A percentile compares a stretch with the other conserved stretches of the same genome.
phyloP scores from a whole-genome alignment of 2,329 filamentous ascomycete genomes.

The Penicillium sp. region DNA sequence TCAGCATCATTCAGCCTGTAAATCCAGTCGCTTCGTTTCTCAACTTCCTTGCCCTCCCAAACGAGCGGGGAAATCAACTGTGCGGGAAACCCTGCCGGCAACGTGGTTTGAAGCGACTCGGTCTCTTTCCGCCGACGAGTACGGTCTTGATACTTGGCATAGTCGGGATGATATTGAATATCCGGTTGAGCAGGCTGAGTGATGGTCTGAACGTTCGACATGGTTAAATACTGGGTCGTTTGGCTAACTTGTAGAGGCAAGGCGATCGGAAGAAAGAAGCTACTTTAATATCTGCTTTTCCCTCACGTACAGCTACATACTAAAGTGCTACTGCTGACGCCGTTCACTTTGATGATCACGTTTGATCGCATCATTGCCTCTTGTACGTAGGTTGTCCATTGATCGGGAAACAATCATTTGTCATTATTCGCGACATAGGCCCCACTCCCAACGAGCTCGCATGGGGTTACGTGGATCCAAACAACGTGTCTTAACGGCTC shows the following conservation, averaged over 20 bases:
- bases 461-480: background rate
- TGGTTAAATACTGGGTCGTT: background rate
- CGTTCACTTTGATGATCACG: background rate
- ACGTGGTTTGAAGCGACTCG: slow-evolving; percentile 12
- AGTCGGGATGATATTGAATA: slow-evolving; percentile 25
- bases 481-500: background rate
- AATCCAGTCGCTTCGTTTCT: slow-evolving; percentile 37
- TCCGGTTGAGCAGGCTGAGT: slow-evolving; percentile 16
- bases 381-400: background rate
- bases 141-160: slow-evolving; percentile 21
- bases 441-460: background rate
- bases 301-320: background rate
- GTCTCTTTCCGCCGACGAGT: slow-evolving; percentile 17
- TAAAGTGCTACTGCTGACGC: background rate
- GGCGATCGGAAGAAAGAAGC: background rate
- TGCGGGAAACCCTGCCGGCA: slow-evolving; percentile 45
- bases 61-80: slow-evolving; percentile 45
- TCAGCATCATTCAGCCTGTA: slow-evolving; percentile 29
- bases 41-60: slow-evolving; percentile 47
- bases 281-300: background rate
- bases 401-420: background rate
- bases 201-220: slow-evolving; percentile 18
- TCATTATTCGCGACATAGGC: background rate
- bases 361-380: slow-evolving; percentile 6
- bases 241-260: background rate